Evolutionary conservation across 352 stramenopile genomes (phyloP), one percentile per base, ranked within the genome.

Genomic region (Thraustochytrium striatum): DNA sequence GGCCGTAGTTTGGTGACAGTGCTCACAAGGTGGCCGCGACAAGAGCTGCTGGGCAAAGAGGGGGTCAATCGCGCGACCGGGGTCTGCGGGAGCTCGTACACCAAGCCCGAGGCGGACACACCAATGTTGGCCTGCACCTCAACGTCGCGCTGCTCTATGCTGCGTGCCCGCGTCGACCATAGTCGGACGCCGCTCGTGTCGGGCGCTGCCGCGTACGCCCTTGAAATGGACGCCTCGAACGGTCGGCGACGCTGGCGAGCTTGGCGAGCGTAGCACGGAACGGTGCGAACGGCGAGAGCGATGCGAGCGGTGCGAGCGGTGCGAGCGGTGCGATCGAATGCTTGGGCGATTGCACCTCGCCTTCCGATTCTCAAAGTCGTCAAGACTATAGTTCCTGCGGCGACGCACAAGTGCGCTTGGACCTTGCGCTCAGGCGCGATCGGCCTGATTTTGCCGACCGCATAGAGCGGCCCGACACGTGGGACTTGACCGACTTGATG

Each of bases 291-390:
- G 39, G 5, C 5, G 39, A 47, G 39, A 47, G 13, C 13, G 39
- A 13, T 5, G 39, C 5, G 13, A 5, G 5, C 5, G 13, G 5
- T 47, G 39, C 13, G 39, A 47, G 39, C 5, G 39, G 5, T 5
- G 39, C 39, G 39, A 47, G 5, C 39, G 35, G 35, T 70, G 59
- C 36, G 59, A 70, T 52, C 59, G 59, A 5, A n/a, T 32, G 9
- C 21, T 43, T 39, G 8, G 65, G 44, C 9, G 65, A 75, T 16
- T 9, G 19, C 8, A 35, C 33, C 21, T 70, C 61, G 16, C 19
- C 50, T 36, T 75, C 65, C 1, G 65, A 75, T 5, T n/a, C n/a
- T 75, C 65, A 38, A 75, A 75, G 41, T 75, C 65, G 32, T 75
- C 65, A 3, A 39, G 30, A n/a, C 65, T 75, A 30, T 75, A 75